Percentiles rank a stretch among this genome's conserved stretches.
These are phyloP conservation scores for Geotrichum aggregatum DNA, from an alignment of 1,139 yeast genomes.

Conservation along the genomic window DNA sequence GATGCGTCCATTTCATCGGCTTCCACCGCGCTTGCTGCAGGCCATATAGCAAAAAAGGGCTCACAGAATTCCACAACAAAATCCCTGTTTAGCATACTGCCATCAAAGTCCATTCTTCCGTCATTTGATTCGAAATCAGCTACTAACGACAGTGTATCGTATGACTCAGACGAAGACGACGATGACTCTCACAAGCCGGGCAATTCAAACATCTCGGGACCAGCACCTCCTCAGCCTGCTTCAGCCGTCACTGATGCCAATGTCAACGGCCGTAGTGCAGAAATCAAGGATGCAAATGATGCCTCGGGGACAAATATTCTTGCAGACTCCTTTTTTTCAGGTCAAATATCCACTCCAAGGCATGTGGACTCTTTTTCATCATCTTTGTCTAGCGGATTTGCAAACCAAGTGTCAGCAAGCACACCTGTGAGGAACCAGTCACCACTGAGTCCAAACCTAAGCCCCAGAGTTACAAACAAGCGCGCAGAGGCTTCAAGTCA, in stretches of 20 bases:
- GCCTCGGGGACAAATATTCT: background rate
- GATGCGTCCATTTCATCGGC: constrained; percentile 4
- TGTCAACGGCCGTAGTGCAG: background rate
- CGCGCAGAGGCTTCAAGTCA: background rate
- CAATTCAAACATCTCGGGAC: background rate
- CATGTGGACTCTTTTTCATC: background rate
- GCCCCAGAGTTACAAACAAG: background rate
- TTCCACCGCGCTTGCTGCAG: background rate
- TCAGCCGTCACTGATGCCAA: too few relatives aligned
- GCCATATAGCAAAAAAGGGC: background rate
- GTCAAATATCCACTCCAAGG: background rate
- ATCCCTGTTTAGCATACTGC: constrained; percentile 18
- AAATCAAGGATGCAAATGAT: background rate
- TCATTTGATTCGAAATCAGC: background rate
- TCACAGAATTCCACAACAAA: constrained; percentile 3
- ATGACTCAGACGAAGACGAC: constrained; percentile 9
- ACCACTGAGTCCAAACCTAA: background rate
- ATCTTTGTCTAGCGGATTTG: constrained; percentile 12
- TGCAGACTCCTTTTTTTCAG: constrained; percentile 1
- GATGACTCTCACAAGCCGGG: background rate
- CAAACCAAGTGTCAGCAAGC: constrained; percentile 11
- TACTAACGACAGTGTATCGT: constrained; percentile 3
- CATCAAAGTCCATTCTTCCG: constrained; percentile 16
- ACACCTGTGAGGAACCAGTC: background rate
- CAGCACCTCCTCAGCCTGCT: background rate